phyloP scores from a whole-genome alignment of 106 monocot species.

The Dactylorhiza incarnata region DNA sequence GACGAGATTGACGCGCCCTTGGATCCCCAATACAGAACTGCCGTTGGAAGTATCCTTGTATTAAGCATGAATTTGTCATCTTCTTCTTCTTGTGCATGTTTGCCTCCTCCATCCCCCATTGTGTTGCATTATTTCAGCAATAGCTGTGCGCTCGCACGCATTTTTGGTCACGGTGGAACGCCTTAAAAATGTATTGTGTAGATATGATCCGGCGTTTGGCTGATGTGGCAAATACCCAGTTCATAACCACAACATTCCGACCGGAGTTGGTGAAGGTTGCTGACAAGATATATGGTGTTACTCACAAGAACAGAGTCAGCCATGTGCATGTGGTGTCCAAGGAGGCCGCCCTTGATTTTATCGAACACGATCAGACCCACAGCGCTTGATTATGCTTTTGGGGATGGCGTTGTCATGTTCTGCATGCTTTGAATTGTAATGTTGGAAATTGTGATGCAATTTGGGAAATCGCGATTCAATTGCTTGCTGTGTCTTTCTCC shows the following conservation, averaged over 20 bases:
- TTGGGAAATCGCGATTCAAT: too few relatives aligned
- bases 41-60: conserved; percentile 89
- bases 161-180: too few relatives aligned
- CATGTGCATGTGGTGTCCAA: conserved; percentile 76
- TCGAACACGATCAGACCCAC: conserved; percentile 86
- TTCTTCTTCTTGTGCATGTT: neutral
- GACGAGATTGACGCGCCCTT: conserved; percentile 99
- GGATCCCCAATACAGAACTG: conserved; percentile 95
- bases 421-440: too few relatives aligned
- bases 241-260: conserved; percentile 93
- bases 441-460: too few relatives aligned
- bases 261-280: conserved; percentile 93
- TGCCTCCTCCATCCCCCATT: neutral
- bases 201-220: conserved; percentile 96
- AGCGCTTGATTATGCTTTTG: conserved; percentile 16
- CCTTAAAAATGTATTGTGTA: conserved; percentile 7
- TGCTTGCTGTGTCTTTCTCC: too few relatives aligned
- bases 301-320: conserved; percentile 94
- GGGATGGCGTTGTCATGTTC: too few relatives aligned
- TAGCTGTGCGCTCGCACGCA: neutral
- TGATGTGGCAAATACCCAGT: conserved; percentile 88
- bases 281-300: conserved; percentile 97
- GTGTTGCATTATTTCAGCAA: too few relatives aligned
- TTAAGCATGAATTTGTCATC: neutral
- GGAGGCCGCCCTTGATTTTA: conserved; percentile 90